Percentiles rank a stretch among this genome's conserved stretches.
Conservation (phyloP, 495 filamentous ascomycete genomes). For the Aspergillus nanangensis region DNA sequence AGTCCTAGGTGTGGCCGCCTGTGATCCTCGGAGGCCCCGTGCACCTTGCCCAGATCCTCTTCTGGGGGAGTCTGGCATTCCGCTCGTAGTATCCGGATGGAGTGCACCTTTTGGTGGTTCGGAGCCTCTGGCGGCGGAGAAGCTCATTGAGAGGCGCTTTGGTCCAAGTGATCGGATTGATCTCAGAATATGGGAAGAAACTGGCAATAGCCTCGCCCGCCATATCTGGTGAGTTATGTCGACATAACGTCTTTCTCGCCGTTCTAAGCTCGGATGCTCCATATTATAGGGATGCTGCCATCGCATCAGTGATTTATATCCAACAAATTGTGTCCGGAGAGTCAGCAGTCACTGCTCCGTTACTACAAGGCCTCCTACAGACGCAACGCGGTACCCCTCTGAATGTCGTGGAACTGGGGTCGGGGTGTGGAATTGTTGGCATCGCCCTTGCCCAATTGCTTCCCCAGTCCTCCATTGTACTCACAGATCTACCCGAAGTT, state of each 20-base stretch:
- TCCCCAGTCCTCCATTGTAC: slow-evolving; percentile 50
- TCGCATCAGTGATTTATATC: slow-evolving; percentile 49
- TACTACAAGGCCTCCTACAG: slow-evolving; percentile 24
- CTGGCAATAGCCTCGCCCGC: slow-evolving; percentile 89
- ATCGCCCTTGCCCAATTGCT: slow-evolving; percentile 63
- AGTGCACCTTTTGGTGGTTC: slow-evolving; percentile 44
- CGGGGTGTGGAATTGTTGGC: slow-evolving; percentile 82
- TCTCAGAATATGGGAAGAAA: slow-evolving; percentile 74
- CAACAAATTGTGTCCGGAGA: slow-evolving; percentile 19
- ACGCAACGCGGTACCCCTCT: slow-evolving; percentile 26
- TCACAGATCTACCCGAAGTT: slow-evolving; percentile 83
- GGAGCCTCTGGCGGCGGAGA: slow-evolving; percentile 35
- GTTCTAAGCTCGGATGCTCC: slow-evolving; percentile 10
- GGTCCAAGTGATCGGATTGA: slow-evolving; percentile 14
- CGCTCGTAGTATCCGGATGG: slow-evolving; percentile 52
- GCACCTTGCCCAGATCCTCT: slow-evolving; percentile 16
- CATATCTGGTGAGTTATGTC: slow-evolving; percentile 74
- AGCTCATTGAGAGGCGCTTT: slow-evolving; percentile 52
- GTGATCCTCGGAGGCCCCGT: slow-evolving; percentile 8
- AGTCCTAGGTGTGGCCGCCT: slow-evolving; percentile 20
- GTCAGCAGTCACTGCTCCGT: slow-evolving; percentile 12
- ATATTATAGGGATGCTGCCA: slow-evolving; percentile 60
- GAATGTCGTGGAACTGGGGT: slow-evolving; percentile 71
- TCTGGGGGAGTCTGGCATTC: slow-evolving; percentile 18
- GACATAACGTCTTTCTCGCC: slow-evolving; percentile 13